These are phyloP conservation scores for Plasmopara viticola DNA, from an alignment of 352 stramenopile genomes.

Conservation along the genomic window DNA sequence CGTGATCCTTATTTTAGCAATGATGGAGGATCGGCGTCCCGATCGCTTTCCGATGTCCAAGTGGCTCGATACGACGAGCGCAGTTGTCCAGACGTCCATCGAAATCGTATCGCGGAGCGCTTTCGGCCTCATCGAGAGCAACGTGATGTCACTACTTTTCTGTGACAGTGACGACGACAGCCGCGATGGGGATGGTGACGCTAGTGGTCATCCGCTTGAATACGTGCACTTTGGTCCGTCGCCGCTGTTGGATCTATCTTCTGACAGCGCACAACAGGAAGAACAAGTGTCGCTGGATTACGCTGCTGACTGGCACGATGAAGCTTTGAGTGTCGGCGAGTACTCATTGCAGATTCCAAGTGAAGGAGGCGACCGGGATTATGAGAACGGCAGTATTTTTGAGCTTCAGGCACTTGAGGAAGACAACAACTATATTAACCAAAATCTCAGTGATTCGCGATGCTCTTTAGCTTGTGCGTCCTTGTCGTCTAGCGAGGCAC, in stretches of 20 bases:
- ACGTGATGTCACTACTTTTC: constrained; percentile 1
- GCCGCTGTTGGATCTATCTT: constrained; percentile 16
- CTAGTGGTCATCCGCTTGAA: constrained; percentile 12
- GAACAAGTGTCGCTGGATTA: constrained; percentile 9
- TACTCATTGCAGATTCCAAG: constrained; percentile 17
- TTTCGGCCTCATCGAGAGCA: constrained; percentile 7
- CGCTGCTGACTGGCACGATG: constrained; percentile 15
- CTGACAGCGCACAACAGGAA: constrained; percentile 24
- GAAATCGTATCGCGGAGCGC: constrained; percentile 5
- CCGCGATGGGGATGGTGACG: constrained; percentile 19
- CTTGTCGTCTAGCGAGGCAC: constrained; percentile 13
- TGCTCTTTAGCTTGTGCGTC: constrained; percentile 9
- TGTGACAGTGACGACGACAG: constrained; percentile 28
- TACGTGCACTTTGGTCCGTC: constrained; percentile 19
- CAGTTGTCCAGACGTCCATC: neutral
- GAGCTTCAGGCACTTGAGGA: constrained; percentile 22
- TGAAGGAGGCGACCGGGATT: constrained; percentile 22
- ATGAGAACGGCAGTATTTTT: constrained; percentile 24
- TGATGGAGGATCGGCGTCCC: constrained; percentile 10
- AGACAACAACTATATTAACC: constrained; percentile 19
- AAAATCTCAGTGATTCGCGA: constrained; percentile 2
- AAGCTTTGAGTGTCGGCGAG: constrained; percentile 4
- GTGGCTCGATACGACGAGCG: constrained; percentile 1
- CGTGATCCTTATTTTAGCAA: constrained; percentile 3
- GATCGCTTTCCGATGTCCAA: constrained; percentile 7